phyloP scores from a whole-genome alignment of 2,329 filamentous ascomycete species.

The Zasmidium angulare region DNA sequence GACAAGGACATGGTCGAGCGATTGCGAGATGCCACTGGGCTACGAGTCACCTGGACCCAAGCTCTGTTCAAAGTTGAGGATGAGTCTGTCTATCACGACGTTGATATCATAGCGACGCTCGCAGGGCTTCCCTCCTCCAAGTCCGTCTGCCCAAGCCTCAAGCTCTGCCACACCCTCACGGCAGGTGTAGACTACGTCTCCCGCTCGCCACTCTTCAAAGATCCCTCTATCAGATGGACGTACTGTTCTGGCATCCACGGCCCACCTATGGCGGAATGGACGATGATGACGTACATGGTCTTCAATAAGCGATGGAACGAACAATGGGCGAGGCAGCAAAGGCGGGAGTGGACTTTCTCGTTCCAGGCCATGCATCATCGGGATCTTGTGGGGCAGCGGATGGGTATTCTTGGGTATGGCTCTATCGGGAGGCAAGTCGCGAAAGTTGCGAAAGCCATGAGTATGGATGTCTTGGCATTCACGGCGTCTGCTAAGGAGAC shows the following conservation, averaged over 20 bases:
- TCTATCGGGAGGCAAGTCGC: constrained; percentile 57
- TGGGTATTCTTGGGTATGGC: constrained; percentile 61
- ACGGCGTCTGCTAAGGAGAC: constrained; percentile 66
- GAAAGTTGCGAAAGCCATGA: constrained; percentile 39
- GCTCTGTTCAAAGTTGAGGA: not conserved
- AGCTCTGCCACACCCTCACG: not conserved
- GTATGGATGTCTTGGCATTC: constrained; percentile 70
- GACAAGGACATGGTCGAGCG: not conserved
- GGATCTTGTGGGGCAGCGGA: constrained; percentile 56
- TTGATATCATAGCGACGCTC: not conserved
- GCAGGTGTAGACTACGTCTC: not conserved
- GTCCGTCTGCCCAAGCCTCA: not conserved
- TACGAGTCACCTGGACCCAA: not conserved
- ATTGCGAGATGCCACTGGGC: not conserved
- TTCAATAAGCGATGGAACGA: not conserved
- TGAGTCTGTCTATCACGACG: not conserved
- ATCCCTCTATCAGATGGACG: not conserved
- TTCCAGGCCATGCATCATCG: constrained; percentile 18
- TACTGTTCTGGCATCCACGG: constrained; percentile 1
- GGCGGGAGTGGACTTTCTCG: not conserved
- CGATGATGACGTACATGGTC: not conserved
- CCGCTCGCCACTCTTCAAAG: constrained; percentile 1
- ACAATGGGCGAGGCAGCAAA: not conserved
- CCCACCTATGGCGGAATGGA: constrained; percentile 1
- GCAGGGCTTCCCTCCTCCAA: not conserved